Base-by-base conservation (phyloP, 2,329 filamentous ascomycete species). In the Scedosporium dehoogii region DNA sequence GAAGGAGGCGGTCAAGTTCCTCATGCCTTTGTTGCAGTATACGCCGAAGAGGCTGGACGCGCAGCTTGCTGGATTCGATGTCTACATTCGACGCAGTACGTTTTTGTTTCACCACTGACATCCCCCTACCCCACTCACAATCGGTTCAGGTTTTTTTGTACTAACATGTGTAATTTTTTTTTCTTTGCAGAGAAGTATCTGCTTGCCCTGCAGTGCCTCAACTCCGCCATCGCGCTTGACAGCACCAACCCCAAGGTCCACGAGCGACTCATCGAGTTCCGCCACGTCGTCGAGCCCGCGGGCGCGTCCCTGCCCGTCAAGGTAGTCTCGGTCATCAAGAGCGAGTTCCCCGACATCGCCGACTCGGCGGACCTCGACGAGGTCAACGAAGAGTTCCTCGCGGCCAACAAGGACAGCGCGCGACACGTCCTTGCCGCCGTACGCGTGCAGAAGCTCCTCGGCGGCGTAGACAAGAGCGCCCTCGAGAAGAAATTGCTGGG, bases 41-140 rank as follows among this genome's bases (percentile, higher is more conserved):
- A 92, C 87, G 70, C 88, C 92, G 1, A 85, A 89, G 77, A 90
- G 86, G 71, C 84, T 96, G 58, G 86, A 94, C 65, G 90, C 85
- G 23, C 94, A 99, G 75, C 82, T 87, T 66, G 85, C 88, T 60
- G 94, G 92, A 4, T 97, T 97, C 69, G 92, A 97, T 76, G 88
- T 99, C 18, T 92, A 91, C 72, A 80, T 96, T 64, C 83, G 92
- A 70, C 83, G 88, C 78, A 86, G 92, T 96, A 84, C 81, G 87
- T 78, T 25, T 16, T 16, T 2, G 29, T 4, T n/a, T n/a, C n/a
- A n/a, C n/a, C n/a, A n/a, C n/a, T n/a, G n/a, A n/a, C n/a, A n/a
- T n/a, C n/a, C n/a, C n/a, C n/a, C n/a, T n/a, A n/a, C n/a, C n/a
- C n/a, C n/a, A n/a, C n/a, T n/a, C n/a, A n/a, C n/a, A n/a, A n/a